Evolutionary conservation across 2,329 filamentous ascomycete species (phyloP).

Genomic region (Alternaria alternata): DNA sequence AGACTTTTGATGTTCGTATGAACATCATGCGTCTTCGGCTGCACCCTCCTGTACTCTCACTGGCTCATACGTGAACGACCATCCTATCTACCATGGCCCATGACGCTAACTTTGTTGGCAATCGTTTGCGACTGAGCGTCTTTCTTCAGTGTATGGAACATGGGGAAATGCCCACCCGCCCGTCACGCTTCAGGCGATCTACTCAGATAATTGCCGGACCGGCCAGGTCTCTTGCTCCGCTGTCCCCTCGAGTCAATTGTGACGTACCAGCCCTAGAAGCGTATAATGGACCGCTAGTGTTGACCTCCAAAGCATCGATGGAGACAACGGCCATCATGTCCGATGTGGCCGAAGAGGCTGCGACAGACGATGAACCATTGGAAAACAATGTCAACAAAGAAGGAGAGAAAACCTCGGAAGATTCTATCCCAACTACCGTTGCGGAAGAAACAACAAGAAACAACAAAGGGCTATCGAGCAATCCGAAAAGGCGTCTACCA

Average conservation of each 20-base stretch:
- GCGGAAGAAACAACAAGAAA: background rate
- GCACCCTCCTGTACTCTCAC: background rate
- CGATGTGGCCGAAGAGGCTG: background rate
- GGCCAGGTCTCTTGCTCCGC: background rate
- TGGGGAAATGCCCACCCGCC: constrained; percentile 32
- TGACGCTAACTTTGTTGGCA: constrained; percentile 34
- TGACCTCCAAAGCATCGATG: background rate
- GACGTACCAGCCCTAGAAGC: background rate
- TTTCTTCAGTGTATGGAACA: constrained; percentile 36
- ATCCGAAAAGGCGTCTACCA: constrained; percentile 32
- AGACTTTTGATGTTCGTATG: background rate
- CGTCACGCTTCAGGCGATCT: constrained; percentile 31
- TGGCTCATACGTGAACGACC: background rate
- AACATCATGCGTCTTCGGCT: background rate
- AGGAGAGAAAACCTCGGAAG: background rate
- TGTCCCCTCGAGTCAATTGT: background rate
- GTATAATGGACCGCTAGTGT: background rate
- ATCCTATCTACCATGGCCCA: constrained; percentile 24
- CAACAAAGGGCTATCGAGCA: constrained; percentile 3
- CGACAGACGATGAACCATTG: background rate
- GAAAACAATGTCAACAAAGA: background rate
- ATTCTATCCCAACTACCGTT: background rate
- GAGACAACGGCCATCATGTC: background rate
- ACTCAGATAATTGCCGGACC: background rate
- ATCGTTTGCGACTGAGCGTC: constrained; percentile 33